Base-by-base conservation (phyloP, 306 rosid species). In the Cyclanthera cordifolia region DNA sequence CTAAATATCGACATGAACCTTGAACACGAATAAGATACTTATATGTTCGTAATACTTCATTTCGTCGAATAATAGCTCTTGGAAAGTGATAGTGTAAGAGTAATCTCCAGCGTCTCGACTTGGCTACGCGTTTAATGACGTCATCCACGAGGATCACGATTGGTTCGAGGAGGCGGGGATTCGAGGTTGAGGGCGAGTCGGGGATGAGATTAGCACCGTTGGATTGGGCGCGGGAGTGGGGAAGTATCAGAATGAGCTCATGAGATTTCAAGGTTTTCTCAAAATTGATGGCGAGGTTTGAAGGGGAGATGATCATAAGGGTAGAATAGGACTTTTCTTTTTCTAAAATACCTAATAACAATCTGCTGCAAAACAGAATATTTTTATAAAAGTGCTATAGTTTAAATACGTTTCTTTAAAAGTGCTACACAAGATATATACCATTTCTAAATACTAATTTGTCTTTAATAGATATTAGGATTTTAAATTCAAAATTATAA, bases 231-330 rank as follows among this genome's bases (percentile, higher is more conserved):
- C 96, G 90, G 1, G 88, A 79, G 21, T 96, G 95, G 78, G 96
- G 98, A 70, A 87, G 83, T 95, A 92, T 85, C 68, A 95, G 95
- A 75, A 92, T 85, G 85, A 84, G 89, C 83, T 92, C 95, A 78
- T 85, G 46, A 0, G 89, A 75, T 10, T 66, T 84, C 28, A 89
- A 84, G 3, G 98, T 92, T 43, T 85, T 84, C 0, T 96, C 96
- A 77, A 92, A 89, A 55, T 89, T 96, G 72, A 87, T 89, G 72
- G 88, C 85, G 80, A 87, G 83, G 79, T 92, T 92, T 6, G 98
- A 92, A 16, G 96, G 96, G 70, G 96, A 92, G 79, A 89, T 78
- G 78, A 92, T 85, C 48, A n/a, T n/a, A n/a, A n/a, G n/a, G n/a
- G n/a, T n/a, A n/a, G n/a, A n/a, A n/a, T n/a, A n/a, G n/a, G n/a